These are phyloP conservation scores for Luffa acutangula DNA, from an alignment of 306 rosid genomes.

Conservation along the genomic window DNA sequence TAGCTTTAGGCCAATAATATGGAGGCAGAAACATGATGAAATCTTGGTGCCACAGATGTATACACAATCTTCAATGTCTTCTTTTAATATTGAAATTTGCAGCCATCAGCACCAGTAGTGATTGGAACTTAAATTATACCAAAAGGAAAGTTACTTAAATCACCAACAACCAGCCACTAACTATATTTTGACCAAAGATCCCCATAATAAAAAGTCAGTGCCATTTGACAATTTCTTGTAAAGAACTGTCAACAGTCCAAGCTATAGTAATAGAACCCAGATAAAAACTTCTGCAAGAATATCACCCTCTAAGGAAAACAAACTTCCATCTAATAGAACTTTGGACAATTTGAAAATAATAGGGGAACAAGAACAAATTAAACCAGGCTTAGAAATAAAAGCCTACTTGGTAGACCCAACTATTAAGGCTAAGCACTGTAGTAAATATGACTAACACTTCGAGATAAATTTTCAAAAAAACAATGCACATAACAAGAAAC, in stretches of 20 bases:
- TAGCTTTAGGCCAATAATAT: not conserved
- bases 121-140: not conserved
- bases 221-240: not conserved
- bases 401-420: not conserved
- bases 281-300: not conserved
- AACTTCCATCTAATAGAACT: not conserved
- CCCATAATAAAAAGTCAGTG: not conserved
- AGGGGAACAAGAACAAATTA: not conserved
- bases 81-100: not conserved
- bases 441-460: not conserved
- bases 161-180: not conserved
- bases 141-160: not conserved
- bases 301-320: not conserved
- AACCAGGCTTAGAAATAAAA: not conserved
- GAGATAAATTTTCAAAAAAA: not conserved
- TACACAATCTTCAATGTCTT: not conserved
- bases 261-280: not conserved
- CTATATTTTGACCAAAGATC: not conserved
- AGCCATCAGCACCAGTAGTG: not conserved
- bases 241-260: not conserved
- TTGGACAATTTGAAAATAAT: not conserved
- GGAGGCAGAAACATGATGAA: not conserved
- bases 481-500: conserved; percentile 2
- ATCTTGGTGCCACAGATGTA: not conserved
- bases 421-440: not conserved